These are phyloP conservation scores for Chaetomium globosum DNA, from an alignment of 2,329 filamentous ascomycete species.

Conservation along the genomic window DNA sequence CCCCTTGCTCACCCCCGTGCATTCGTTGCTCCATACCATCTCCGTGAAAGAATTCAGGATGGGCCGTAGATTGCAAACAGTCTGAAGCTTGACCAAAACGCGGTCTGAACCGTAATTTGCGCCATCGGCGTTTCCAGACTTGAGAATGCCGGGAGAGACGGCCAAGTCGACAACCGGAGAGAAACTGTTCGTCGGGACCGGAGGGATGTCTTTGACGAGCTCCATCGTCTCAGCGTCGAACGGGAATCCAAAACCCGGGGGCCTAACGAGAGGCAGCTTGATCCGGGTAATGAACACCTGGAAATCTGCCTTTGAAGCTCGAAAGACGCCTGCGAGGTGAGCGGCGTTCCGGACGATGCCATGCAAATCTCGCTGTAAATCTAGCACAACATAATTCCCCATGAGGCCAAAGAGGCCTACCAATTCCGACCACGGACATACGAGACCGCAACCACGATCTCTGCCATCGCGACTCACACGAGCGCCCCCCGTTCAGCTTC, in stretches of 20 bases:
- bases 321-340: conserved; percentile 22
- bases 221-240: conserved; percentile 28
- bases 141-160: conserved; percentile 26
- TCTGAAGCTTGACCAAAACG: conserved; percentile 27
- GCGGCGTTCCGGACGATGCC: conserved; percentile 13
- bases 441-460: too few species aligned
- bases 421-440: too few species aligned
- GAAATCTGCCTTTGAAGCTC: conserved; percentile 23
- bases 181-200: neutral
- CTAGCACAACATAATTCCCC: too few species aligned
- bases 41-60: neutral
- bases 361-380: neutral
- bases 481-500: too few species aligned
- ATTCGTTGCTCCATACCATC: too few species aligned
- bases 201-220: neutral
- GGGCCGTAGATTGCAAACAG: conserved; percentile 6
- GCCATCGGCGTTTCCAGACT: conserved; percentile 25
- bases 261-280: neutral
- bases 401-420: too few species aligned
- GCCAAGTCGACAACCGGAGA: conserved; percentile 14
- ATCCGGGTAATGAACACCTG: conserved; percentile 23
- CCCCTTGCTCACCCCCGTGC: too few species aligned
- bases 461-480: too few species aligned
- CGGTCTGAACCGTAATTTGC: conserved; percentile 17
- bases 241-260: conserved; percentile 12